Evolutionary conservation across 805 yeast species (phyloP), one percentile per base, ranked within the genome.

Genomic region (Wickerhamiella parazyma): DNA sequence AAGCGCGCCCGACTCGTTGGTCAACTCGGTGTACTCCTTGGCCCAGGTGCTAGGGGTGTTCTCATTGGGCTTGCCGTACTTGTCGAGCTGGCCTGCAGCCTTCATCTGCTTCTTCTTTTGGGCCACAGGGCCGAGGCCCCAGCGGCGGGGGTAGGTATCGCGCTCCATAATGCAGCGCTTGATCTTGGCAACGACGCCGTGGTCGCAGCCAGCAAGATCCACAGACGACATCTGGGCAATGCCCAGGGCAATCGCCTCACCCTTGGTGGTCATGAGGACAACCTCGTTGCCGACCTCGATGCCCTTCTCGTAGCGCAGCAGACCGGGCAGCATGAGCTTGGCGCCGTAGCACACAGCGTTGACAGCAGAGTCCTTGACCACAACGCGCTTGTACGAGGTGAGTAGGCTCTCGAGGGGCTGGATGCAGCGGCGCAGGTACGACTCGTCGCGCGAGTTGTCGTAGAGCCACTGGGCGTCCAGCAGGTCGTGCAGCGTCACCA

Each of bases 151-250:
- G 67, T 91, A 91, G 42, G 94, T 76, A 65, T 91, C 98, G 71
- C 98, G 80, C 71, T 91, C 98, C 98, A 91, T 91, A 58, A 91
- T 91, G 72, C 97, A 89, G 72, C 98, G 83, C 75, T 91, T 91
- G 60, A 91, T 94, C 72, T 84, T 86, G 54, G 98, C 95, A 59
- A 89, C 98, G 48, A 87, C 86, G 59, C 98, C 98, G 63, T 91
- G 98, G 66, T 91, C 98, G 68, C 97, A 89, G 25, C 91, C 69
- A 49, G 95, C 87, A 57, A 91, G 73, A 63, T 91, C 98, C 48
- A 87, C 96, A 48, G 96, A 85, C 47, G 97, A 80, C 98, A 91
- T 91, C 70, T 89, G 96, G 47, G 97, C 96, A 67, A 87, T 79
- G 64, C 94, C 98, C 58, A 91, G 79, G 47, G 98, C 98, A 65